Evolutionary conservation across 805 yeast species (phyloP).

Genomic region (Starmerella potacharoeniae): DNA sequence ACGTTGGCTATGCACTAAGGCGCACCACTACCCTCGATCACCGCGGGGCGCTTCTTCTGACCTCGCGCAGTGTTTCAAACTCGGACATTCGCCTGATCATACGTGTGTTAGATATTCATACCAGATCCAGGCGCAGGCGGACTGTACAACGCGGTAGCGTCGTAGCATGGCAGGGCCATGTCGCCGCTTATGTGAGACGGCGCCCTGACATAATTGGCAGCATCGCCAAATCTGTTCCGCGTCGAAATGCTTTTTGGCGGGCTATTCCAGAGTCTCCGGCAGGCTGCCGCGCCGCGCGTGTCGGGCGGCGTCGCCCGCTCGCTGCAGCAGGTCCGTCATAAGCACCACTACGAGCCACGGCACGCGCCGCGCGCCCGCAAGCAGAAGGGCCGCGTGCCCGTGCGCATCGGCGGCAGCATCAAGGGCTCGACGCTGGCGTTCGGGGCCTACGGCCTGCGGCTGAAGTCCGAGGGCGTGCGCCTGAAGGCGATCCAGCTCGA

Average conservation of each 20-base stretch:
- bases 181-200: background rate
- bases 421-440: constrained; percentile 75
- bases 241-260: constrained; percentile 6
- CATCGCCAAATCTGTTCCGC: background rate
- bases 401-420: constrained; percentile 85
- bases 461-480: constrained; percentile 79
- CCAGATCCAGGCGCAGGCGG: too few relatives aligned
- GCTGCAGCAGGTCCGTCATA: constrained; percentile 16
- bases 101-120: too few relatives aligned
- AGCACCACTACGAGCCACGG: constrained; percentile 42
- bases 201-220: background rate
- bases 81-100: too few relatives aligned
- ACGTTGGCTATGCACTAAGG: too few relatives aligned
- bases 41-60: too few relatives aligned
- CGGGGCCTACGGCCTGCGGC: constrained; percentile 77
- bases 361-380: constrained; percentile 58
- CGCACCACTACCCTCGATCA: too few relatives aligned
- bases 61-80: too few relatives aligned
- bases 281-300: background rate
- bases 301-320: background rate
- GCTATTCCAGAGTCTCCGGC: constrained; percentile 8
- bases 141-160: too few relatives aligned
- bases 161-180: background rate
- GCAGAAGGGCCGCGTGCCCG: constrained; percentile 89
- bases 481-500: constrained; percentile 76